Evolutionary conservation across 2,329 filamentous ascomycete genomes (phyloP), one percentile per base, ranked within the genome.

Genomic region (Phialophora expanda): DNA sequence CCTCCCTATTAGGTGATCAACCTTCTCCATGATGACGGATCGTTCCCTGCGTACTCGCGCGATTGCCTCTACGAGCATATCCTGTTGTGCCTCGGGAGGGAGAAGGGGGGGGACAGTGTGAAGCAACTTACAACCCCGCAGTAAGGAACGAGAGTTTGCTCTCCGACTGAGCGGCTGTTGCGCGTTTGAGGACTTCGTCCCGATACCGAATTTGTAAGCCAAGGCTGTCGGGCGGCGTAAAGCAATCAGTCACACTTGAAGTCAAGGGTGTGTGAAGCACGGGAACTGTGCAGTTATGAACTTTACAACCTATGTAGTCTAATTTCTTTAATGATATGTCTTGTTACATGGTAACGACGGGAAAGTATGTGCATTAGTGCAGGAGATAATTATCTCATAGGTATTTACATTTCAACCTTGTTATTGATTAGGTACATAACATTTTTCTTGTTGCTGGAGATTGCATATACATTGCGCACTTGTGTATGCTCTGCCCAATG

Each of bases 91-190:
- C 38, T 44, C 38, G 38, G 38, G 38, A 6, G 38, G 14, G 14
- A 9, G 32, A 34, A 9, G 32, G 32, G 32, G 8, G 1, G 8
- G 1, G 30, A 11, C 8, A 3, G 32, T 34, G 32, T n/a, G 38
- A 44, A n/a, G 38, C n/a, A 44, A 7, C 5, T 6, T 41, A n/a
- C 38, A n/a, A 44, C 53, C 53, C 53, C 53, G 53, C 53, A 55
- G 34, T 17, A 4, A 28, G 22, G 9, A 53, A 2, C 38, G 38
- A 6, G 17, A 48, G 44, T 9, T 20, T 20, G n/a, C 14, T n/a
- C 17, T 20, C 28, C 4, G 5, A 55, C 20, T 22, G 24, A 24
- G 6, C 3, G 12, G 48, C 14, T 11, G 6, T 11, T 22, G 48
- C 48, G 48, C 48, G 48, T 51, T 51, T 51, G 1, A 28, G 24